phyloP scores from a whole-genome alignment of 2,329 filamentous ascomycete species.

The Colletotrichum nymphaeae region DNA sequence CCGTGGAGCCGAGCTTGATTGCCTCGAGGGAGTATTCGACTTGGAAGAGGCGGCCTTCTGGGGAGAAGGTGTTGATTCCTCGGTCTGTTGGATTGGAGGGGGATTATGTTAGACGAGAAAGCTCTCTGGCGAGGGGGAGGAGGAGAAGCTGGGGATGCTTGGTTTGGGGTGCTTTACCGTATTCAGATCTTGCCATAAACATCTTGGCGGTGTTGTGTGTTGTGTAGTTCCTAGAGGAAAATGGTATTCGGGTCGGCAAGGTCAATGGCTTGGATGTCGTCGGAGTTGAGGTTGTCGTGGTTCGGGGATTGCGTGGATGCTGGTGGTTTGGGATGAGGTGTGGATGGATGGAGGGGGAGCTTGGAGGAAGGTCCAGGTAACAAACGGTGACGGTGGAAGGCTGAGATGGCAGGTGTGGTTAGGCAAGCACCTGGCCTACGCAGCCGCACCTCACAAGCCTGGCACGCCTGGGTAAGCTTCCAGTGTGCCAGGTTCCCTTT shows the following conservation, averaged over 20 bases:
- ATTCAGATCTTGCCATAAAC: constrained; percentile 99
- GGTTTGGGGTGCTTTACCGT: constrained; percentile 74
- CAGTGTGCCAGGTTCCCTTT: constrained; percentile 7
- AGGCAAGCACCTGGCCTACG: constrained; percentile 55
- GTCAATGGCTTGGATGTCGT: constrained; percentile 1
- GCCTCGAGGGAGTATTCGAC: constrained; percentile 99
- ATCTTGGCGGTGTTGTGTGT: constrained; percentile 71
- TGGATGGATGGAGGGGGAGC: constrained; percentile 29
- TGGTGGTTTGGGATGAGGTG: constrained; percentile 11
- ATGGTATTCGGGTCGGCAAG: neutral
- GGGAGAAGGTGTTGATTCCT: constrained; percentile 85
- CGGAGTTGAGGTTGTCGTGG: constrained; percentile 20
- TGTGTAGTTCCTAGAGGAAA: constrained; percentile 15
- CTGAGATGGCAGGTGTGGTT: constrained; percentile 31
- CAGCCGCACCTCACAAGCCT: constrained; percentile 38
- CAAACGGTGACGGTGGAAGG: constrained; percentile 34
- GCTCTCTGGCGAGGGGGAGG: neutral
- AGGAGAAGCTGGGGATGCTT: constrained; percentile 34
- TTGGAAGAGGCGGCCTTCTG: constrained; percentile 99
- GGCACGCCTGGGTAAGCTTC: neutral
- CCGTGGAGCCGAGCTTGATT: constrained; percentile 98
- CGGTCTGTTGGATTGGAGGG: constrained; percentile 1
- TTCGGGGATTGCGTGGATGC: constrained; percentile 11
- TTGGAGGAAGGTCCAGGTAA: constrained; percentile 29
- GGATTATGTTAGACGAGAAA: constrained; percentile 25